Evolutionary conservation across 2,329 filamentous ascomycete genomes (phyloP).

Genomic region (Cordyceps javanica): DNA sequence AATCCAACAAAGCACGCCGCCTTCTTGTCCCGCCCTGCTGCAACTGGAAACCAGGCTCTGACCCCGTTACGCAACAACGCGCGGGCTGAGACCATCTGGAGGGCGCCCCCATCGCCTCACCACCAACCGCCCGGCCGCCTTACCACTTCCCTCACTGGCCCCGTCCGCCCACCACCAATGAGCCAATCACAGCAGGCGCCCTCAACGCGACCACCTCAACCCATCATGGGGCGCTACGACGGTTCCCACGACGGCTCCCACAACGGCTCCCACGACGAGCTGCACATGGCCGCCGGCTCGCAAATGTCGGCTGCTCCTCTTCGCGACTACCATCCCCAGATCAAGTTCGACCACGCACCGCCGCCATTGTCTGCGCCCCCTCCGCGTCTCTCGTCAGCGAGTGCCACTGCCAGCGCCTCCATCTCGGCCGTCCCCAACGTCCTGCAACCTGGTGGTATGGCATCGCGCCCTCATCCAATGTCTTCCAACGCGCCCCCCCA

Average conservation of each 20-base stretch:
- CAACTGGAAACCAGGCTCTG: not conserved
- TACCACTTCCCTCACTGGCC: not conserved
- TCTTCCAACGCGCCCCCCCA: slow-evolving; percentile 39
- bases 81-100: not conserved
- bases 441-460: slow-evolving; percentile 49
- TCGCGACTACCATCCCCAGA: slow-evolving; percentile 45
- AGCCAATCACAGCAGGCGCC: slow-evolving; percentile 36
- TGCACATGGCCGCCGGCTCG: slow-evolving; percentile 45
- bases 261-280: slow-evolving; percentile 42
- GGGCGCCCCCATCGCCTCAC: slow-evolving; percentile 3
- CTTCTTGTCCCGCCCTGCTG: not conserved
- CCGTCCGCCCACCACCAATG: slow-evolving; percentile 21
- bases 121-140: no score
- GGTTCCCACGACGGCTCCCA: slow-evolving; percentile 39
- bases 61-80: not conserved
- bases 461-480: slow-evolving; percentile 28
- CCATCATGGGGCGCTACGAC: slow-evolving; percentile 17
- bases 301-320: slow-evolving; percentile 33
- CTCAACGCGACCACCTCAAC: slow-evolving; percentile 24
- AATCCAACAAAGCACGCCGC: no score
- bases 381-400: slow-evolving; percentile 17
- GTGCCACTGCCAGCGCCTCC: slow-evolving; percentile 13
- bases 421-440: slow-evolving; percentile 47
- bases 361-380: slow-evolving; percentile 31
- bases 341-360: slow-evolving; percentile 43